Evolutionary conservation across 23 red algal genomes (phyloP).

Genomic region (Cyanidium caldarium): DNA sequence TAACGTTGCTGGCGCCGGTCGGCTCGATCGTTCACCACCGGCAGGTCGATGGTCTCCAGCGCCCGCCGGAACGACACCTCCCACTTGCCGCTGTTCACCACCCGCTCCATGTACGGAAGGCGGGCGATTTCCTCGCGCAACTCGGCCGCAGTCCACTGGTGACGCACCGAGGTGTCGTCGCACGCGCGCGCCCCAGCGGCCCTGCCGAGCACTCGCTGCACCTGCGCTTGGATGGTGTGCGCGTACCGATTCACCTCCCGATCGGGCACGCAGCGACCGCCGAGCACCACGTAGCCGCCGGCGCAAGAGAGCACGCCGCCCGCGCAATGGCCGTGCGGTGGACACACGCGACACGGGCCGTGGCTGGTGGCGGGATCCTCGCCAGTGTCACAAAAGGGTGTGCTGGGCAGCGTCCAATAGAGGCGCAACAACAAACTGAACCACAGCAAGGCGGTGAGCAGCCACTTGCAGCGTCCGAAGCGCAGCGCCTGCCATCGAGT

Average conservation of each 20-base stretch:
- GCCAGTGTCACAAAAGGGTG: not conserved
- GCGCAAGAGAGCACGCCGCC: not conserved
- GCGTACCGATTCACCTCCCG: constrained; percentile 1
- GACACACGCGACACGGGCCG: not conserved
- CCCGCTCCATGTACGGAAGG: not conserved
- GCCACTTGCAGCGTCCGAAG: too few relatives aligned
- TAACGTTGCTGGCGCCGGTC: not conserved
- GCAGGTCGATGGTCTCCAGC: not conserved
- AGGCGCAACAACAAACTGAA: not conserved
- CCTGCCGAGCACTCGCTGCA: not conserved
- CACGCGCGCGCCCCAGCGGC: not conserved
- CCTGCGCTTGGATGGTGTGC: not conserved
- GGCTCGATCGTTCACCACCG: not conserved
- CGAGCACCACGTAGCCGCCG: not conserved
- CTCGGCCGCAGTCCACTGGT: not conserved
- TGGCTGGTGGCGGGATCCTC: not conserved
- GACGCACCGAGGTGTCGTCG: not conserved
- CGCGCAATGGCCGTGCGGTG: not conserved
- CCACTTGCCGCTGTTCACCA: not conserved
- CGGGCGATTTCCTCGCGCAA: not conserved
- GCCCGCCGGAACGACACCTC: not conserved
- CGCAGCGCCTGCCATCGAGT: too few relatives aligned
- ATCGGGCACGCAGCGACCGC: not conserved
- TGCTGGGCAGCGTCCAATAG: not conserved
- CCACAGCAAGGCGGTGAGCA: too few relatives aligned